Percentiles rank a stretch among this genome's conserved stretches.
phyloP scores from a whole-genome alignment of 768 basidiomycete genomes.

The Podaxis carcinomalis region DNA sequence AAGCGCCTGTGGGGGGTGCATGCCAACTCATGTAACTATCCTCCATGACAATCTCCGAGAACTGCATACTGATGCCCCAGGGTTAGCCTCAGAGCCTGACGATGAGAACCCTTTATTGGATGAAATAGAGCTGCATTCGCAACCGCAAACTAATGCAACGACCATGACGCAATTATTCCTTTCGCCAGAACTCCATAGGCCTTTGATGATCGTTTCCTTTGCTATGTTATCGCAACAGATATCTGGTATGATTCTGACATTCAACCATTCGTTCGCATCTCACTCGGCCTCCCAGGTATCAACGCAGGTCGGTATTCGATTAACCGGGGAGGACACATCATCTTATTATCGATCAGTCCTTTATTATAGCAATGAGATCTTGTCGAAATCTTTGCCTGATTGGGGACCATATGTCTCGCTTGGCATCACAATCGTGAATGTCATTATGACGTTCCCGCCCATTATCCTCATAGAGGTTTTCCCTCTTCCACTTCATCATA shows the following conservation, averaged over 20 bases:
- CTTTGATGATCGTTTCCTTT: slow-evolving; percentile 62
- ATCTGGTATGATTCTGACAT: slow-evolving; percentile 46
- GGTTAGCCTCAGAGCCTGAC: slow-evolving; percentile 8
- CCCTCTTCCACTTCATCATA: slow-evolving; percentile 1
- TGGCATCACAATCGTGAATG: slow-evolving; percentile 82
- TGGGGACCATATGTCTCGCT: slow-evolving; percentile 80
- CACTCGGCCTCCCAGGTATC: slow-evolving; percentile 45
- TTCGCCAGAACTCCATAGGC: slow-evolving; percentile 50
- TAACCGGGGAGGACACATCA: neutral
- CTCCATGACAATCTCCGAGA: neutral
- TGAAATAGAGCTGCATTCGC: slow-evolving; percentile 22
- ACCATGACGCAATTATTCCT: slow-evolving; percentile 51
- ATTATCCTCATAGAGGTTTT: slow-evolving; percentile 82
- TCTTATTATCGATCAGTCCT: slow-evolving; percentile 46
- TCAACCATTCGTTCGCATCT: neutral
- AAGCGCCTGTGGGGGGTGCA: slow-evolving; percentile 50
- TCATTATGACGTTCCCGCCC: slow-evolving; percentile 79
- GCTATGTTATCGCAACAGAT: slow-evolving; percentile 78
- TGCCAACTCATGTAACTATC: slow-evolving; percentile 20
- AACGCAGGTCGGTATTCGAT: slow-evolving; percentile 51
- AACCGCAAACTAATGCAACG: slow-evolving; percentile 26
- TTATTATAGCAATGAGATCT: slow-evolving; percentile 88
- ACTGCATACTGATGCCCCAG: neutral
- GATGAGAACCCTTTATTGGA: slow-evolving; percentile 40
- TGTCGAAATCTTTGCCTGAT: slow-evolving; percentile 74